Evolutionary conservation across 768 basidiomycete genomes (phyloP), one percentile per base, ranked within the genome.

Genomic region (Collybia sordida): DNA sequence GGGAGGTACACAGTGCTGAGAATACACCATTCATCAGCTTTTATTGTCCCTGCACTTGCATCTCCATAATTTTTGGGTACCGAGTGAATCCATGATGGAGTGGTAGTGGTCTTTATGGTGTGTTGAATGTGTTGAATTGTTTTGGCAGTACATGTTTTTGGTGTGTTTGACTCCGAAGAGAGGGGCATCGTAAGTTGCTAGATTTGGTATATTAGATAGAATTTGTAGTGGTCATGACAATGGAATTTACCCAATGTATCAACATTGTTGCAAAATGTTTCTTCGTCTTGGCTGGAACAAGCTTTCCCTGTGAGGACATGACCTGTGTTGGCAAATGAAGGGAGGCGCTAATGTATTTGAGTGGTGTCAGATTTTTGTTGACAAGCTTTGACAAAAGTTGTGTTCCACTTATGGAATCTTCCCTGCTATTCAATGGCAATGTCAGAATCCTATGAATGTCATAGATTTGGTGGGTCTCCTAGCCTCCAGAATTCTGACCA

Each of bases 21-120:
- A 0, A 56, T 54, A 6, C 60, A 51, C 71, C 72, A 74, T 49
- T 74, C 58, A 24, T 67, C 69, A 0, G 70, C 69, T 39, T 74
- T 74, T 31, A 74, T 52, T 0, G 55, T 63, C 3, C 73, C 67
- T 0, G 67, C 67, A 15, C 40, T 52, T 4, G 31, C 43, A 5
- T 62, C 59, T 8, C 68, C 61, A 44, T 59, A 69, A 28, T 65
- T 61, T 3, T 35, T 6, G 2, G 69, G 69, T 3, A 67, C 61
- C 0, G 60, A 53, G 31, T 57, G 49, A 14, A 67, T 12, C 66
- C 66, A 68, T 3, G 60, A 45, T 3, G 66, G 69, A 2, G 54
- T 57, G 4, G 18, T 28, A 3, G 63, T 61, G 0, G 54, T 24
- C 12, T 53, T 41, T 24, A 66, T 65, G 6, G 67, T 64, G 15